phyloP scores from a whole-genome alignment of 768 basidiomycete species.

The Lyophyllum shimeji region DNA sequence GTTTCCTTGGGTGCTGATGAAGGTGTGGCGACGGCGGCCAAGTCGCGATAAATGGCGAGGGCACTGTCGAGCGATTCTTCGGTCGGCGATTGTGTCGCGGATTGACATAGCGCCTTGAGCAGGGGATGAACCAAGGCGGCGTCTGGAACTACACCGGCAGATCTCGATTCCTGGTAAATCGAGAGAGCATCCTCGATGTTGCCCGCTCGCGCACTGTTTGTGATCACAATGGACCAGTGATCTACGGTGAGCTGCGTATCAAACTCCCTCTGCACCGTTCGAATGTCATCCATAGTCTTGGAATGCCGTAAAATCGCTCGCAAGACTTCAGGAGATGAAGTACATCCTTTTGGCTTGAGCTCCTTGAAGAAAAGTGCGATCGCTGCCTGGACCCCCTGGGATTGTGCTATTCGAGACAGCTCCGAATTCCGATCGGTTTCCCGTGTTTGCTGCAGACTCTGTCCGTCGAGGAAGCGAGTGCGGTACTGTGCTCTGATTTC shows the following conservation, averaged over 20 bases:
- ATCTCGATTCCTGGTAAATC: conserved; percentile 48
- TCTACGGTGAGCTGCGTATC: conserved; percentile 35
- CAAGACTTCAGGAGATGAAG: conserved; percentile 29
- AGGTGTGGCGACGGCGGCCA: conserved; percentile 33
- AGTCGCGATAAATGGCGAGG: conserved; percentile 50
- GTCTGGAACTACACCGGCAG: conserved; percentile 45
- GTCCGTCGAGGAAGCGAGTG: conserved; percentile 20
- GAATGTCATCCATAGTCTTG: conserved; percentile 39
- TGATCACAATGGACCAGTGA: conserved; percentile 58
- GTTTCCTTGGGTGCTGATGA: conserved; percentile 15
- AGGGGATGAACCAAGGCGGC: conserved; percentile 54
- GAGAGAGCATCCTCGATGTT: conserved; percentile 40
- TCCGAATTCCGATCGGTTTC: conserved; percentile 12
- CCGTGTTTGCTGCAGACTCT: conserved; percentile 15
- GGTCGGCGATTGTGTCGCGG: conserved; percentile 30
- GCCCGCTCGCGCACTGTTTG: conserved; percentile 42
- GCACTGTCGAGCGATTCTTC: conserved; percentile 52
- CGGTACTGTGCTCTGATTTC: conserved; percentile 39
- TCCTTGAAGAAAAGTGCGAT: conserved; percentile 31
- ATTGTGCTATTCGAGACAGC: conserved; percentile 19
- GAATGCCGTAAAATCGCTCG: conserved; percentile 43
- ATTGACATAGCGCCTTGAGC: conserved; percentile 48
- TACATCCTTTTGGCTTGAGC: conserved; percentile 31
- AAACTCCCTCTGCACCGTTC: conserved; percentile 39
- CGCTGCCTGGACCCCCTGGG: conserved; percentile 30